Base-by-base conservation (phyloP, 768 basidiomycete genomes). In the Xerocomellus chrysenteron region DNA sequence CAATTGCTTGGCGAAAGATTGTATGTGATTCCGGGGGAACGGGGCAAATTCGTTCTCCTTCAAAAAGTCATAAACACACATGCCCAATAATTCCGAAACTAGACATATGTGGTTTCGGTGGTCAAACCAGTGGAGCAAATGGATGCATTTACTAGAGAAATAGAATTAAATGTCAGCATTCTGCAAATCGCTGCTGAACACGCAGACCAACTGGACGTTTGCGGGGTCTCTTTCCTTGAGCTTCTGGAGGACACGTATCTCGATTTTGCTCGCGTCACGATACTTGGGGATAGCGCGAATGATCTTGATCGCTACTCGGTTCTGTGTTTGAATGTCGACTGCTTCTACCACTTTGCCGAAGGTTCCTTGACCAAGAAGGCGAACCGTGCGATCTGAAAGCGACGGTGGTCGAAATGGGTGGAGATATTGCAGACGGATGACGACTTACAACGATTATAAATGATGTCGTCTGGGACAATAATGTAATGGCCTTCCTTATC, bases 401-500 rank as follows among this genome's bases (percentile, higher is more conserved):
- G 54, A 35, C 41, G 50, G 50, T 65, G 39, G 66, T 72, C 41
- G 56, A 53, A 56, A 48, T 45, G 37, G 17, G 19, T 35, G 33
- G 17, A 40, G 19, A 41, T 42, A 42, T 51, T 50, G 45, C 49
- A 52, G 13, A 36, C 50, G 46, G 55, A 50, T 28, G 43, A 28
- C 24, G 26, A 78, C 87, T 64, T 74, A 92, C 95, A 96, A 65
- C 91, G 88, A 63, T 82, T 80, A 68, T 86, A 82, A 58, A 99
- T 91, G 66, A 93, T 80, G 75, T 94, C 95, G 73, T 93, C 92
- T 50, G 89, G 85, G 57, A 87, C 85, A 70, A 98, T 91, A 67
- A 98, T 95, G 74, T 95, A 99, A 77, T 99, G 97, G 14, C 97
- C 97, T 70, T 99, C 97, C 75, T 96, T 91, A 78, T 99, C 97